Percentiles rank a stretch among this genome's conserved stretches.
Conservation (phyloP, 2,329 filamentous ascomycete genomes). For the Trichoderma gracile region DNA sequence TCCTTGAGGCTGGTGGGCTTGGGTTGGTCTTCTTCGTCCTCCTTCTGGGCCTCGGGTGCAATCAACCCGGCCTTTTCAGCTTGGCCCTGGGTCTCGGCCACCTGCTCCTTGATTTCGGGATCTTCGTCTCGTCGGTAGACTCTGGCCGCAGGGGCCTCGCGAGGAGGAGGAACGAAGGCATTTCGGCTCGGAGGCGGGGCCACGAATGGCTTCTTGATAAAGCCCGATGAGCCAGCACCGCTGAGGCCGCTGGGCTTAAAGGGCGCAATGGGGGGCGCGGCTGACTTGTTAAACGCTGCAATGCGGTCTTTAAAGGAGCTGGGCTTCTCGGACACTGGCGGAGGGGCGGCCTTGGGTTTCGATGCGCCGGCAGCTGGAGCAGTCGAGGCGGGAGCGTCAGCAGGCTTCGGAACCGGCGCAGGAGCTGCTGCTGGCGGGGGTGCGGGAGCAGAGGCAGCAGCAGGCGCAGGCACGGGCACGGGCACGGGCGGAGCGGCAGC, state of each 20-base stretch:
- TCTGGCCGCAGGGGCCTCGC: conserved; percentile 70
- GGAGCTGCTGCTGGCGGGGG: conserved; percentile 28
- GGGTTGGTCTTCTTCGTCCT: conserved; percentile 72
- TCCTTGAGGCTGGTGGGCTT: conserved; percentile 95
- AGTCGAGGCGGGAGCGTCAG: conserved; percentile 44
- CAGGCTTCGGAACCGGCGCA: conserved; percentile 32
- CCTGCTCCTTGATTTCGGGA: conserved; percentile 65
- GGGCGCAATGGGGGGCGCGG: conserved; percentile 82
- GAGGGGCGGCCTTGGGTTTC: conserved; percentile 50
- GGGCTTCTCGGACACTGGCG: conserved; percentile 74
- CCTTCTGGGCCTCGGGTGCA: conserved; percentile 46
- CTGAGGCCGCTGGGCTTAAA: conserved; percentile 74
- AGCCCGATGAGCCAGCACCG: conserved; percentile 57
- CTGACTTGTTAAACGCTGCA: conserved; percentile 91
- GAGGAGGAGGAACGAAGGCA: conserved; percentile 78
- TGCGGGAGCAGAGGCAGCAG: conserved; percentile 32
- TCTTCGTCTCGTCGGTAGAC: conserved; percentile 88
- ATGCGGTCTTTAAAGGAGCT: conserved; percentile 91
- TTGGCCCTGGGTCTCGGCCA: conserved; percentile 64
- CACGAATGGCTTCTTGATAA: conserved; percentile 97
- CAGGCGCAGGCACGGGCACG: conserved; percentile 31
- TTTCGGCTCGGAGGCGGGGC: conserved; percentile 91
- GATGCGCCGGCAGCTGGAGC: conserved; percentile 32
- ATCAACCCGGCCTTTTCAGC: conserved; percentile 67
- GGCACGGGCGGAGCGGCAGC: conserved; percentile 29